Percentiles rank a stretch among this genome's conserved stretches.
Evolutionary conservation across 2,329 filamentous ascomycete genomes (phyloP).

Genomic region (Hypomyces rosellus): DNA sequence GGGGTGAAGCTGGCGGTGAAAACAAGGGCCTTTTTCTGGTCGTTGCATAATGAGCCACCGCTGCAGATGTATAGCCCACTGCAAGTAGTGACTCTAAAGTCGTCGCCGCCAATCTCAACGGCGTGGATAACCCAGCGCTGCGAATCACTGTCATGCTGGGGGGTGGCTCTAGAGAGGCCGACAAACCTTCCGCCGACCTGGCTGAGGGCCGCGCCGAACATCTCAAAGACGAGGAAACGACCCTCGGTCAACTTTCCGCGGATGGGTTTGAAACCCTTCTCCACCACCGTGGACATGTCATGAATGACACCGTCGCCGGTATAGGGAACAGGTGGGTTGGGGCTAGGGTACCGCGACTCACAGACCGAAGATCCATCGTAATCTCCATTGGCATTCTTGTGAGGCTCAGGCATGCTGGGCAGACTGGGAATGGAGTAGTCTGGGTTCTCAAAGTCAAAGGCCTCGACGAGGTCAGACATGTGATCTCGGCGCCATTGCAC

Average conservation of each 20-base stretch:
- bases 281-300: slow-evolving; percentile 35
- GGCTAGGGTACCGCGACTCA: slow-evolving; percentile 29
- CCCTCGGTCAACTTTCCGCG: slow-evolving; percentile 49
- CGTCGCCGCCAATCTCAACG: slow-evolving; percentile 17
- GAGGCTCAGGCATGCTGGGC: slow-evolving; percentile 37
- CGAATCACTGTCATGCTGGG: slow-evolving; percentile 29
- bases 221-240: slow-evolving; percentile 46
- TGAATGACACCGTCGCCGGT: slow-evolving; percentile 27
- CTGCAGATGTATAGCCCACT: slow-evolving; percentile 18
- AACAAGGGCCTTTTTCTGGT: slow-evolving; percentile 8
- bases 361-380: slow-evolving; percentile 41
- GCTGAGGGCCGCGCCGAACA: slow-evolving; percentile 36
- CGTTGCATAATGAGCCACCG: slow-evolving; percentile 1
- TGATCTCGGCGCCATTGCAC: slow-evolving; percentile 25
- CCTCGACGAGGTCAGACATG: slow-evolving; percentile 30
- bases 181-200: slow-evolving; percentile 20
- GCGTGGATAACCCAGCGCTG: slow-evolving; percentile 48
- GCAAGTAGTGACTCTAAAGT: slow-evolving; percentile 23
- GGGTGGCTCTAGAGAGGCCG: background rate
- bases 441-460: slow-evolving; percentile 42
- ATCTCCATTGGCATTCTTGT: slow-evolving; percentile 33
- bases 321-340: slow-evolving; percentile 43
- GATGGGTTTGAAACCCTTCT: slow-evolving; percentile 48
- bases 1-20: slow-evolving; percentile 16
- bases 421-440: slow-evolving; percentile 42